Percentiles rank a stretch among this genome's conserved stretches.
Evolutionary conservation across 192 early-diverging fungal species (phyloP).

Genomic region (Coemansia sp.): DNA sequence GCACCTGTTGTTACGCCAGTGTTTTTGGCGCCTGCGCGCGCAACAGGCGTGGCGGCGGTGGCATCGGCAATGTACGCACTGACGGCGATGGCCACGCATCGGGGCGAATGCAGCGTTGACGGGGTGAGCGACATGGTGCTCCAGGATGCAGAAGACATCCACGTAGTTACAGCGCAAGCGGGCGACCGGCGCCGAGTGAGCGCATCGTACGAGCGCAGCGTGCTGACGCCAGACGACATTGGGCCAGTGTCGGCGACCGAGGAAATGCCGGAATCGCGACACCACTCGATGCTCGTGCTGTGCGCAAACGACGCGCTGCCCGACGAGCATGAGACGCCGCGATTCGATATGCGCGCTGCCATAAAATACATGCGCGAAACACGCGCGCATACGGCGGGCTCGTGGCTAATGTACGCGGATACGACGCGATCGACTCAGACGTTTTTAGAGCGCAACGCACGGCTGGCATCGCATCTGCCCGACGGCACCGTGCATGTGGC

Average conservation of each 20-base stretch:
- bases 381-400: slow-evolving; percentile 64
- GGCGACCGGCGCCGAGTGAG: slow-evolving; percentile 25
- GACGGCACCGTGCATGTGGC: slow-evolving; percentile 79
- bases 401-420: slow-evolving; percentile 73
- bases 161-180: slow-evolving; percentile 31
- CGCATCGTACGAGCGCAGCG: slow-evolving; percentile 25
- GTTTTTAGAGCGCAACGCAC: slow-evolving; percentile 84
- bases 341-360: slow-evolving; percentile 60
- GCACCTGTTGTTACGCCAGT: slow-evolving; percentile 28
- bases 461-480: slow-evolving; percentile 65
- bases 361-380: slow-evolving; percentile 54
- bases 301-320: slow-evolving; percentile 50
- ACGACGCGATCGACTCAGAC: slow-evolving; percentile 89
- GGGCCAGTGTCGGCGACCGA: slow-evolving; percentile 1
- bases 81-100: slow-evolving; percentile 17
- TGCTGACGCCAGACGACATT: slow-evolving; percentile 14
- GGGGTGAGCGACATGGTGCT: slow-evolving; percentile 28
- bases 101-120: slow-evolving; percentile 13
- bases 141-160: slow-evolving; percentile 43
- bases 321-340: slow-evolving; percentile 53
- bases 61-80: slow-evolving; percentile 32
- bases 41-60: slow-evolving; percentile 24
- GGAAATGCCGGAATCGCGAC: slow-evolving; percentile 10
- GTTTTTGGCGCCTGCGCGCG: slow-evolving; percentile 44
- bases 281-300: slow-evolving; percentile 51